phyloP scores from a whole-genome alignment of 78 protist species.

The Neovahlkampfia damariscottae region DNA sequence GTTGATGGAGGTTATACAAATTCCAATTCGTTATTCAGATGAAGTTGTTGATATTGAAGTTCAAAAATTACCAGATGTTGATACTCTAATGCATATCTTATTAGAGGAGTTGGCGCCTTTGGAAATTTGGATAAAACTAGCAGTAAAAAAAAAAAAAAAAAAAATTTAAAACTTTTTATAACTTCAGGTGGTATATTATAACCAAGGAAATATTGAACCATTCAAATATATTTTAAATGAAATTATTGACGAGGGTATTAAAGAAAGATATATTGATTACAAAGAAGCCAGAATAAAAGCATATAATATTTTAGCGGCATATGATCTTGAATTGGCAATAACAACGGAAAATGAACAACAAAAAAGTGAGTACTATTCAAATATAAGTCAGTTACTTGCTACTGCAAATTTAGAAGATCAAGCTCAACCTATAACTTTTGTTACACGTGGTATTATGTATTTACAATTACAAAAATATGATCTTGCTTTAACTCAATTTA shows the following conservation, averaged over 20 bases:
- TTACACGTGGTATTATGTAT: neutral
- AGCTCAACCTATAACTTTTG: neutral
- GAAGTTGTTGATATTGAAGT: neutral
- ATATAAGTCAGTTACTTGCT: neutral
- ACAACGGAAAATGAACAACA: neutral
- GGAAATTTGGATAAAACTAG: neutral
- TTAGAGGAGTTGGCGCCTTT: neutral
- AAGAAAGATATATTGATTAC: neutral
- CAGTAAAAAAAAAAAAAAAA: neutral
- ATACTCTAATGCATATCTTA: neutral
- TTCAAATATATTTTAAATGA: too few species aligned
- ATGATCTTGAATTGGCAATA: neutral
- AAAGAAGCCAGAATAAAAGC: neutral
- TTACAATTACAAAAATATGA: neutral
- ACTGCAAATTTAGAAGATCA: neutral
- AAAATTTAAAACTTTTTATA: neutral
- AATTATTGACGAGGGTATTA: neutral
- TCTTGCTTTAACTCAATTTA: neutral
- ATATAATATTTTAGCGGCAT: neutral
- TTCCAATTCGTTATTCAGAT: neutral
- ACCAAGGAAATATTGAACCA: neutral
- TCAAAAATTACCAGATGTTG: neutral
- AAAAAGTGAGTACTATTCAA: neutral
- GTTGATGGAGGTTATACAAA: too few species aligned
- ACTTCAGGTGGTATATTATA: too few species aligned